Percentiles rank a stretch among this genome's conserved stretches.
Conservation (phyloP, 2,329 filamentous ascomycete species). For the Calonectria honghensis region DNA sequence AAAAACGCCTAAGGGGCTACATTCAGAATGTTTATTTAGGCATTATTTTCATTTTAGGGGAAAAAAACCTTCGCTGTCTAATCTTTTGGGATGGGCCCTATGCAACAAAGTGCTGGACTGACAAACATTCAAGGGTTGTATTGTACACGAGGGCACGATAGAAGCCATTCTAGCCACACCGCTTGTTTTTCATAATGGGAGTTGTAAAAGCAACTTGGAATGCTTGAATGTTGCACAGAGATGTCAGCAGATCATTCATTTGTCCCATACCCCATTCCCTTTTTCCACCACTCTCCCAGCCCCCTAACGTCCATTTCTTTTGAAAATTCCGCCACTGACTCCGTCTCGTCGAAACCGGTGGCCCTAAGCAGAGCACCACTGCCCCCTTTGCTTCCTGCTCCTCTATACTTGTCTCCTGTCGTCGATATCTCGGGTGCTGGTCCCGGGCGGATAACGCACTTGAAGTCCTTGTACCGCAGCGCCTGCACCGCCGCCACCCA, state of each 20-base stretch:
- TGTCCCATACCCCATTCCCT: conserved; percentile 75
- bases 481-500: conserved; percentile 81
- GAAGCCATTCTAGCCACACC: neutral
- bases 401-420: neutral
- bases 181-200: neutral
- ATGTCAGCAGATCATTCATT: conserved; percentile 17
- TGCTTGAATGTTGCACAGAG: neutral
- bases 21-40: too few species aligned
- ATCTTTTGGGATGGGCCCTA: too few species aligned
- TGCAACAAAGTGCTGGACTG: too few species aligned
- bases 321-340: conserved; percentile 79
- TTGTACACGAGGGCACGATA: too few species aligned
- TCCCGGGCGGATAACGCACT: conserved; percentile 74
- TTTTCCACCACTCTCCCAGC: conserved; percentile 79
- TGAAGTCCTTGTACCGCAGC: conserved; percentile 83
- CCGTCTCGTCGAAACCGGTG: conserved; percentile 72
- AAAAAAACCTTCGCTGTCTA: too few species aligned
- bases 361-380: conserved; percentile 24
- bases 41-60: too few species aligned
- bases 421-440: conserved; percentile 40
- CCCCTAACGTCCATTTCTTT: conserved; percentile 76
- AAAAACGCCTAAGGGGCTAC: too few species aligned
- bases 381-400: conserved; percentile 26
- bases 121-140: too few species aligned
- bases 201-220: neutral